Base-by-base conservation (phyloP, 129 eudicot species). In the Lactuca sativa region DNA sequence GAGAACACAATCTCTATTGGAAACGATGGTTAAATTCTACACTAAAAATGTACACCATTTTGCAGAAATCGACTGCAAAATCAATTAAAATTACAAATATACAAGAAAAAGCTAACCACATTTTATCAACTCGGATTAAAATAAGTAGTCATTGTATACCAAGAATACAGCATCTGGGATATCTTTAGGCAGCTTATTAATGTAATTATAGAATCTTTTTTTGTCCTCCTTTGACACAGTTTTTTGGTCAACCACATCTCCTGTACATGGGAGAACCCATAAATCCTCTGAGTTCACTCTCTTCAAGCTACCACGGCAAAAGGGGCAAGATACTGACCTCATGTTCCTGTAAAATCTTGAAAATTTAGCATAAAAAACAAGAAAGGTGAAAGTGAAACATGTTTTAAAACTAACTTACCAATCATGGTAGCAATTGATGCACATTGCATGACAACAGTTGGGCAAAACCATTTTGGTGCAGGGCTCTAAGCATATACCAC, bases 401-500 rank as follows among this genome's bases (percentile, higher is more conserved):
- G 4, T 44, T n/a, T 44, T 58, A 56, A 17, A n/a, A 65, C 73
- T 60, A n/a, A 65, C 73, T 60, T 75, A 90, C 97, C 97, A 90
- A 65, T 90, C 97, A 56, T 61, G 86, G 84, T 82, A 90, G 74
- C 97, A 90, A 69, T 76, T 78, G 67, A 82, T 84, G 86, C 97
- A 90, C 97, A 86, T 86, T 66, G 89, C 76, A 66, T 86, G 92
- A 54, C 92, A 81, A 65, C 92, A 86, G 33, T 86, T 74, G 2
- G 97, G 97, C 68, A 90, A 74, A 13, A 82, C 97, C 73, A 87
- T 79, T 75, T 85, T 86, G 65, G 86, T 70, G 86, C 86, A 81
- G 36, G 84, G 80, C 65, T 90, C 97, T 81, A 90, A 75, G 73
- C 97, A 90, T 31, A 90, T 90, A 37, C 97, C 97, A 87, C 97